Evolutionary conservation across 1,284 basidiomycete species (phyloP).

Genomic region (Tilletia indica): DNA sequence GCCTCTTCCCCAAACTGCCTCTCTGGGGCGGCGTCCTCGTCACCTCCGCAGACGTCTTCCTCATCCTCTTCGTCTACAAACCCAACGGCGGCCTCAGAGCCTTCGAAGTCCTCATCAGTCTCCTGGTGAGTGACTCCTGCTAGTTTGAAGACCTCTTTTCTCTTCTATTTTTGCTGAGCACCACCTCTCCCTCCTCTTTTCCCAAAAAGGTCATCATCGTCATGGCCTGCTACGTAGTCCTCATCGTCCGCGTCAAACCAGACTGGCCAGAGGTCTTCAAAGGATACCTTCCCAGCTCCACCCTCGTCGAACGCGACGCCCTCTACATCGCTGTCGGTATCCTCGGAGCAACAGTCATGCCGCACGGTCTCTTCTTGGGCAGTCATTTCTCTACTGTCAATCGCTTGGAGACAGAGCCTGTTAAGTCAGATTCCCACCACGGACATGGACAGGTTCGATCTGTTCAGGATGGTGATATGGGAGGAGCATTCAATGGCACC

Average conservation of each 20-base stretch:
- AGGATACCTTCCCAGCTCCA: conserved; percentile 77
- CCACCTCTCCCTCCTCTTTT: no score
- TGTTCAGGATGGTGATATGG: not conserved
- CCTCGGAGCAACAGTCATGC: conserved; percentile 67
- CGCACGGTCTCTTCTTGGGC: conserved; percentile 85
- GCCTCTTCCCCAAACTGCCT: conserved; percentile 70
- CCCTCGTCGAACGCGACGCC: conserved; percentile 62
- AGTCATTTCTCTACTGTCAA: conserved; percentile 62
- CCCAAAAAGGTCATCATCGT: conserved; percentile 31
- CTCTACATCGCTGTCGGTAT: conserved; percentile 74
- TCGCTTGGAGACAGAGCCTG: conserved; percentile 20
- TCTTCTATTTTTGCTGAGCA: not conserved
- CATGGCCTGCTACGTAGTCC: conserved; percentile 71
- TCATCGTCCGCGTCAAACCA: conserved; percentile 73
- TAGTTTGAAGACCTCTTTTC: not conserved
- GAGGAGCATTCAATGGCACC: not conserved
- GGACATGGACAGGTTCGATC: not conserved
- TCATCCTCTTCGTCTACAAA: conserved; percentile 63
- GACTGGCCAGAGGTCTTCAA: conserved; percentile 76
- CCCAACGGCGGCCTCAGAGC: conserved; percentile 52
- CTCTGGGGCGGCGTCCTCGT: conserved; percentile 64
- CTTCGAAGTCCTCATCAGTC: conserved; percentile 71
- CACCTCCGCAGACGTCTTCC: conserved; percentile 77
- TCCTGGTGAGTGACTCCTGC: conserved; percentile 56
- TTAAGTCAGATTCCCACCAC: not conserved